A percentile compares a stretch with the other conserved stretches of the same genome.
phyloP scores from a whole-genome alignment of 2,329 filamentous ascomycete species.

The Aschersonia sp. region DNA sequence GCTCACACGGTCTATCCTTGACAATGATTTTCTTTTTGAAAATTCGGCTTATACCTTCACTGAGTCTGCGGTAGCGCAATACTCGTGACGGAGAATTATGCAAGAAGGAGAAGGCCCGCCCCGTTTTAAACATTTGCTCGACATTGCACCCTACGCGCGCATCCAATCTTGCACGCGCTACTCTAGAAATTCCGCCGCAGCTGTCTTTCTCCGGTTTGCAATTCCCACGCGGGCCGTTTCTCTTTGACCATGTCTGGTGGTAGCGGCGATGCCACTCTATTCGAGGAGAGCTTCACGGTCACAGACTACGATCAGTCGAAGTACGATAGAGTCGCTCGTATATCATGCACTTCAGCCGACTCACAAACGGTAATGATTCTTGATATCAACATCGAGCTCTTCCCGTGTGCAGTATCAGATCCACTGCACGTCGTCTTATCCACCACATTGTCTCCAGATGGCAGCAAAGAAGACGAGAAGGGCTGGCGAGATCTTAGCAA shows the following conservation, averaged over 20 bases:
- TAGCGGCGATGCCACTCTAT: constrained; percentile 79
- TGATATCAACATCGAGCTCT: constrained; percentile 90
- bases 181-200: neutral
- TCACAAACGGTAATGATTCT: constrained; percentile 64
- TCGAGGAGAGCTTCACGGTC: constrained; percentile 82
- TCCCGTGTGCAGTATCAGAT: constrained; percentile 61
- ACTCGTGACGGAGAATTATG: too few relatives aligned
- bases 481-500: constrained; percentile 68
- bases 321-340: constrained; percentile 88
- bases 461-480: constrained; percentile 58
- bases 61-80: too few relatives aligned
- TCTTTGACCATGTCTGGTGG: constrained; percentile 11
- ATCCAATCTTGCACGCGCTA: too few relatives aligned
- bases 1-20: too few relatives aligned
- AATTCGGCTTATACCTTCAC: too few relatives aligned
- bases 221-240: neutral
- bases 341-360: constrained; percentile 64
- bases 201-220: neutral
- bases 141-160: too few relatives aligned
- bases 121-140: too few relatives aligned
- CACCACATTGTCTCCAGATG: constrained; percentile 75
- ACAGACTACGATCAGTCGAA: constrained; percentile 68
- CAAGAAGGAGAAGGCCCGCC: too few relatives aligned
- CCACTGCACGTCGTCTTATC: constrained; percentile 70
- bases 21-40: too few relatives aligned